Base-by-base conservation (phyloP, 2,329 filamentous ascomycete genomes). In the Fusarium succisae region DNA sequence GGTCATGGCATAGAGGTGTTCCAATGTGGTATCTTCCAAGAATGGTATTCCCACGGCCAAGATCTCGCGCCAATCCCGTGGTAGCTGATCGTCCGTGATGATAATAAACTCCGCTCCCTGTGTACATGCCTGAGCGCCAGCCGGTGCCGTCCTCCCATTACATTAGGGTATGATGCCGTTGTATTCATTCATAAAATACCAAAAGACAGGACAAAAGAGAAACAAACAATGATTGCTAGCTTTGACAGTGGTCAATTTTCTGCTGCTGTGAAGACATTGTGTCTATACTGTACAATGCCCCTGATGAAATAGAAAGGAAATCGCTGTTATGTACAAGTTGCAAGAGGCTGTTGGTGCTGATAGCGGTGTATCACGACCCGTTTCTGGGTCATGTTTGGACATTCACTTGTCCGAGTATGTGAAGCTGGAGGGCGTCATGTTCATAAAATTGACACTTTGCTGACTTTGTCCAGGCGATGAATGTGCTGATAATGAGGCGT, bases 401-500 rank as follows among this genome's bases (percentile, higher is more conserved):
- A 45, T 20, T 70, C 55, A 76, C 50, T 72, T 76, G 60, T 79
- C 74, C 28, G 70, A 65, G 26, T 76, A 75, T 22, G 70, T 71
- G 62, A 82, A 81, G 66, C 59, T 80, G 12, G 77, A 76, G 9
- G 79, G 73, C 14, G 80, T 81, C 76, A 84, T 80, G 73, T 81
- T 81, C 78, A 81, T 82, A 58, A 82, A 83, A 50, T 82, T 79
- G 44, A 79, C 77, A 28, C 80, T 78, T 38, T 73, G 77, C 58
- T 78, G 72, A 70, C 62, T 78, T 63, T 81, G 79, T 15, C 77
- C 79, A 8, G 81, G 79, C 18, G 83, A 83, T 6, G 80, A 76
- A 51, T 81, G 81, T 37, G 79, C 73, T 12, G 81, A 79, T 32
- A 83, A 62, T 4, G 85, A 82, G 41, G 85, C 82, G 47, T 85